Evolutionary conservation across 208 protist genomes (phyloP), one percentile per base, ranked within the genome.

Genomic region (Endotrypanum monterogeii): DNA sequence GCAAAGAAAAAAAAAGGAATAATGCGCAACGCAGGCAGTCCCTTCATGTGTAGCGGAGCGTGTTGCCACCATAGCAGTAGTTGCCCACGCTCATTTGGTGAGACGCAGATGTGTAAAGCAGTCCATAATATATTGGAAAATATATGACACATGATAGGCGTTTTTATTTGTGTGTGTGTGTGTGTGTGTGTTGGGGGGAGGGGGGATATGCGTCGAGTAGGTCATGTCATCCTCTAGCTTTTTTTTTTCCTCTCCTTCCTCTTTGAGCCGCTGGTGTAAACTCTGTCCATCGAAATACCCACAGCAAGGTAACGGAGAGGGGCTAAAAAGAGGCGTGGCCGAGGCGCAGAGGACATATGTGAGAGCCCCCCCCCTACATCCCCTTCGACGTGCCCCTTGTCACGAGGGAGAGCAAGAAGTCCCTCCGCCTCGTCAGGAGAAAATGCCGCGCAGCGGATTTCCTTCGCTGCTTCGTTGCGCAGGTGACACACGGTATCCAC

Each of bases 381-480:
- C n/a, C n/a, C n/a, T n/a, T n/a, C n/a, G n/a, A n/a, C n/a, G n/a
- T n/a, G n/a, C n/a, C 28, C 56, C 56, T 16, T 18, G 25, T 32
- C 30, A 16, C 56, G 37, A 30, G 56, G 9, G 1, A 25, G 28
- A 55, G 3, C 20, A 65, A 28, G 0, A 48, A 9, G 32, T n/a
- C 14, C 23, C 6, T 67, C 25, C n/a, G 18, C 41, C 4, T 16
- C 63, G 5, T 66, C 41, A 83, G 5, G 73, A 83, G 44, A 80
- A 84, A 28, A 71, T 58, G 0, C 76, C 73, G 16, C 83, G 73
- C 39, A 96, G 62, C 11, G 92, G 92, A 69, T 94, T 96, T n/a
- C 73, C 85, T 44, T 90, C 87, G 72, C 90, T 96, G 55, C 84
- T 77, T 69, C 79, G 79, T 68, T 94, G 87, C 2, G 92, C 89